Conservation (phyloP, 306 rosid species). For the Corylus heterophylla region DNA sequence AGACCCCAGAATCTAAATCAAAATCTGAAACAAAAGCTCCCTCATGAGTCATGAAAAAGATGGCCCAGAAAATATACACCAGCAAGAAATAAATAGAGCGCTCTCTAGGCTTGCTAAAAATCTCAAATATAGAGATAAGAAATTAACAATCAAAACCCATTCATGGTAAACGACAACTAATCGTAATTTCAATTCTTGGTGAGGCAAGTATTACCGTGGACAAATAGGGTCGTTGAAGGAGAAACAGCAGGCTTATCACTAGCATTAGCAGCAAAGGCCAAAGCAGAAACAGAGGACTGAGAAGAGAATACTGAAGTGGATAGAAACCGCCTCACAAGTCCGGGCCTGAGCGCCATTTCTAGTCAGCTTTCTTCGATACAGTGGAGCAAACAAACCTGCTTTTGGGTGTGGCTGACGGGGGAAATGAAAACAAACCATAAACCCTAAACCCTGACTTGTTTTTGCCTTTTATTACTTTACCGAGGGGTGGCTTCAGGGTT, state of each 20-base stretch:
- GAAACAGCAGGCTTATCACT: neutral
- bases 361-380: neutral
- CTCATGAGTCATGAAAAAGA: too few relatives aligned
- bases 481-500: too few relatives aligned
- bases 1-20: neutral
- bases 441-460: neutral
- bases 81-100: neutral
- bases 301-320: neutral
- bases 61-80: neutral
- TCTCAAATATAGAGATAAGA: neutral
- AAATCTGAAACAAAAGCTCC: neutral
- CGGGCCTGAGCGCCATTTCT: neutral
- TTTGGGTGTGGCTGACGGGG: neutral
- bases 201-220: neutral
- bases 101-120: neutral
- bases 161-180: neutral
- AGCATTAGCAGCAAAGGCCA: neutral
- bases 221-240: constrained; percentile 5
- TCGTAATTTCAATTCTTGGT: neutral
- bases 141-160: neutral
- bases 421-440: neutral
- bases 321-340: neutral
- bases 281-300: neutral
- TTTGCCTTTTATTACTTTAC: too few relatives aligned
- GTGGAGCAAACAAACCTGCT: neutral